These are phyloP conservation scores for Pythium coloratum DNA, from an alignment of 352 stramenopile species.

Conservation along the genomic window DNA sequence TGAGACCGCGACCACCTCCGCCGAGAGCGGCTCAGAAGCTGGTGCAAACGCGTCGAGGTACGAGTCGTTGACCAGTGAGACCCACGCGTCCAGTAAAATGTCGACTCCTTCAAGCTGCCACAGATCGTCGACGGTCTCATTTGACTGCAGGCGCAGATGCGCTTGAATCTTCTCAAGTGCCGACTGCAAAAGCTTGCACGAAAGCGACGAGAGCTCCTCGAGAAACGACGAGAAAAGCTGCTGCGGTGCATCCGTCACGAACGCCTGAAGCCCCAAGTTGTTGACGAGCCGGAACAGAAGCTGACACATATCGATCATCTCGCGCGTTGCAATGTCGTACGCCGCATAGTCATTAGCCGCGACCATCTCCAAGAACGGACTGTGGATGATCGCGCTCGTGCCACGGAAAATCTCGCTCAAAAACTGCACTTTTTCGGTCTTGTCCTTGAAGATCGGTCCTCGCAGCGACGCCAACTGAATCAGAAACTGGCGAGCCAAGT, in stretches of 20 bases:
- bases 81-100: conserved; percentile 81
- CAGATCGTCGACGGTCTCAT: conserved; percentile 65
- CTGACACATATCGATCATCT: conserved; percentile 86
- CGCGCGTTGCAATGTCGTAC: conserved; percentile 69
- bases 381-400: conserved; percentile 60
- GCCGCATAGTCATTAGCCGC: conserved; percentile 56
- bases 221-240: conserved; percentile 62
- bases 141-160: conserved; percentile 44
- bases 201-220: conserved; percentile 68
- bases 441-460: conserved; percentile 66
- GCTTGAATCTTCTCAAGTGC: conserved; percentile 62
- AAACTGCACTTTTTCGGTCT: conserved; percentile 65
- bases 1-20: conserved; percentile 40
- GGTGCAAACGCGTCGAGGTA: conserved; percentile 38
- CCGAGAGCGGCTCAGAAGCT: conserved; percentile 23
- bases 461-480: conserved; percentile 79
- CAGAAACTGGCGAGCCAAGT: conserved; percentile 76
- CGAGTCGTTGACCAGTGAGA: conserved; percentile 62
- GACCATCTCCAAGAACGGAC: conserved; percentile 76
- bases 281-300: conserved; percentile 74
- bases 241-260: conserved; percentile 36
- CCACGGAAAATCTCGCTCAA: conserved; percentile 68
- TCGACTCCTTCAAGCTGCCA: conserved; percentile 84
- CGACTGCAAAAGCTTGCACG: conserved; percentile 68
- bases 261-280: conserved; percentile 64